phyloP scores from a whole-genome alignment of 768 basidiomycete genomes.

The Tylopilus cervinicoccineus region DNA sequence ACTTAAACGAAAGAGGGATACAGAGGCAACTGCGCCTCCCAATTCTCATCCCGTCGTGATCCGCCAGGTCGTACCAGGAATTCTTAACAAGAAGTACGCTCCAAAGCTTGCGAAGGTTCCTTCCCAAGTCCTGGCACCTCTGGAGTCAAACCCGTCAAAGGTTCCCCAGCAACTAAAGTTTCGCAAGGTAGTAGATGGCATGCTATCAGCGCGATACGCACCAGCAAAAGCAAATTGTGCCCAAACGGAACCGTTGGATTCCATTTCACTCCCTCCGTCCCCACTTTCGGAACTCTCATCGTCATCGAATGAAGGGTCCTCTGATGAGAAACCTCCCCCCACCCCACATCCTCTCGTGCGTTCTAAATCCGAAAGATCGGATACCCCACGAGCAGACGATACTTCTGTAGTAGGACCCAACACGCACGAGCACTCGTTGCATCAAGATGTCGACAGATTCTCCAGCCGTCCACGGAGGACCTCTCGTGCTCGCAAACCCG shows the following conservation, averaged over 20 bases:
- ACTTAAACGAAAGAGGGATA: constrained; percentile 32
- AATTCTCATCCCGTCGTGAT: constrained; percentile 27
- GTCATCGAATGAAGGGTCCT: constrained; percentile 16
- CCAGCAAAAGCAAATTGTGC: constrained; percentile 15
- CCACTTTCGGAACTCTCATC: constrained; percentile 26
- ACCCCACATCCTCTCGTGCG: not conserved
- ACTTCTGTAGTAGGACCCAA: constrained; percentile 10
- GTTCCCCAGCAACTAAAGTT: constrained; percentile 31
- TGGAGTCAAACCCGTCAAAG: constrained; percentile 19
- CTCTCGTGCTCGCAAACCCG: constrained; percentile 45
- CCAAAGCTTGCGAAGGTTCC: constrained; percentile 19
- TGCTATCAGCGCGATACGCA: constrained; percentile 28
- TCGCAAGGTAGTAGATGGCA: constrained; percentile 39
- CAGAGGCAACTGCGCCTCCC: constrained; percentile 16
- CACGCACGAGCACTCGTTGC: not conserved
- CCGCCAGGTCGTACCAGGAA: constrained; percentile 37
- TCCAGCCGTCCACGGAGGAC: constrained; percentile 41
- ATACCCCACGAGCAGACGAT: not conserved
- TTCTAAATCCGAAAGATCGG: constrained; percentile 1
- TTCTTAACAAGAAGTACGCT: constrained; percentile 28
- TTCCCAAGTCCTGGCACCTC: constrained; percentile 9
- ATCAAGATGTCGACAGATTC: constrained; percentile 9
- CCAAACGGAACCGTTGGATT: constrained; percentile 3
- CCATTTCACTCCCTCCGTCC: constrained; percentile 4
- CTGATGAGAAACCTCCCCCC: constrained; percentile 1